Conservation (phyloP, 306 rosid genomes). For the Lathyrus sativus region DNA sequence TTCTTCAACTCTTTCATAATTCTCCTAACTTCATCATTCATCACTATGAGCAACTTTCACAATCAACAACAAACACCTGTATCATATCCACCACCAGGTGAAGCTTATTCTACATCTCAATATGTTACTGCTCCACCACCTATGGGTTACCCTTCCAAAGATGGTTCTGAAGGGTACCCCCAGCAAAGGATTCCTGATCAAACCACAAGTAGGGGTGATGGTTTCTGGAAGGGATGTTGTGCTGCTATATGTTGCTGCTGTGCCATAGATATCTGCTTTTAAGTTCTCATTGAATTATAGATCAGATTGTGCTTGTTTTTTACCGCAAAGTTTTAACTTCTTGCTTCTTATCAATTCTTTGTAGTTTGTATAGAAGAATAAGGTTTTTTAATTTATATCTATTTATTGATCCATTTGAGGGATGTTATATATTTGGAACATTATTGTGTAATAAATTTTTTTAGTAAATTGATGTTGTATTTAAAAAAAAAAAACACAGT, state of each 20-base stretch:
- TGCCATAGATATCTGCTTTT: conserved; percentile 42
- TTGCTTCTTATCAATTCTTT: too few species aligned
- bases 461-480: too few species aligned
- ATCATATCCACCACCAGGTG: conserved; percentile 24
- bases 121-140: conserved; percentile 42
- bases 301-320: neutral
- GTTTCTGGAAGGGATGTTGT: conserved; percentile 55
- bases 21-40: too few species aligned
- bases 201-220: conserved; percentile 47
- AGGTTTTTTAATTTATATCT: too few species aligned
- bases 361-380: too few species aligned
- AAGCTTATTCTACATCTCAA: neutral
- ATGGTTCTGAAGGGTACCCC: conserved; percentile 32
- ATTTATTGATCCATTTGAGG: too few species aligned
- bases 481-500: too few species aligned
- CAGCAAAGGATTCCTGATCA: conserved; percentile 33
- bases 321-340: too few species aligned
- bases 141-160: conserved; percentile 40
- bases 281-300: conserved; percentile 31
- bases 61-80: neutral
- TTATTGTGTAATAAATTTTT: too few species aligned
- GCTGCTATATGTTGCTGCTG: conserved; percentile 55
- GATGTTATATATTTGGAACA: too few species aligned
- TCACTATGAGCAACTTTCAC: too few species aligned
- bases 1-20: too few species aligned